Base-by-base conservation (phyloP, 2,329 filamentous ascomycete species). In the Trichoderma koningiopsis region DNA sequence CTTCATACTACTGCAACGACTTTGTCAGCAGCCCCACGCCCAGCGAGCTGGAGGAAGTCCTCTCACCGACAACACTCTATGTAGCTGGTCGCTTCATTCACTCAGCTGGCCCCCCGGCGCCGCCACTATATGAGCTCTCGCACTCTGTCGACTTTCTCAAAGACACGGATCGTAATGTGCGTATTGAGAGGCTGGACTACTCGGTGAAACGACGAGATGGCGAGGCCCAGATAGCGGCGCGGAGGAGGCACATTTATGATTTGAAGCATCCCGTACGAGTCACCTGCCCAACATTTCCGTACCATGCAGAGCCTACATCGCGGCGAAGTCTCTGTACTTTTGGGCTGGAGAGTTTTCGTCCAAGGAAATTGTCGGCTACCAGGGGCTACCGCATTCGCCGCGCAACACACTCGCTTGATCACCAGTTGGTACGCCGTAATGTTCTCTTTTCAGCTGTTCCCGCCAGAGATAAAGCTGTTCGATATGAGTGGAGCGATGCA, bases 81-180 rank as follows among this genome's bases (percentile, higher is more conserved):
- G 71, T 78, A 19, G 74, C 74, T n/a, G 76, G 76, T 47, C 77
- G 78, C 65, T 78, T 80, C 74, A 73, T 81, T 70, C 76, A 78
- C 74, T 76, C 77, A 0, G 71, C 72, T 53, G 73, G 77, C 22
- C 70, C 74, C 3, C 67, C 74, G 24, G 73, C 75, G 19, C 74
- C 76, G 37, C 76, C 79, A 0, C 72, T 79, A 14, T 81, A 80
- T 70, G 79, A 81, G 52, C 76, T 80, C 68, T 80, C 79, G 1
- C 78, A 80, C 67, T 75, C 75, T 6, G 73, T 80, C 14, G 76
- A 72, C 37, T 78, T 76, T 53, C 73, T 81, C 11, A 73, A 73
- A 37, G 77, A 80, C 47, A 73, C 74, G 16, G 76, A 79, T 63
- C 75, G 75, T 19, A 76, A 65, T 52, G 75, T 81, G 6, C 72